A percentile compares a stretch with the other conserved stretches of the same genome.
Conservation (phyloP, 345 rosid genomes). For the Isatis tinctoria region DNA sequence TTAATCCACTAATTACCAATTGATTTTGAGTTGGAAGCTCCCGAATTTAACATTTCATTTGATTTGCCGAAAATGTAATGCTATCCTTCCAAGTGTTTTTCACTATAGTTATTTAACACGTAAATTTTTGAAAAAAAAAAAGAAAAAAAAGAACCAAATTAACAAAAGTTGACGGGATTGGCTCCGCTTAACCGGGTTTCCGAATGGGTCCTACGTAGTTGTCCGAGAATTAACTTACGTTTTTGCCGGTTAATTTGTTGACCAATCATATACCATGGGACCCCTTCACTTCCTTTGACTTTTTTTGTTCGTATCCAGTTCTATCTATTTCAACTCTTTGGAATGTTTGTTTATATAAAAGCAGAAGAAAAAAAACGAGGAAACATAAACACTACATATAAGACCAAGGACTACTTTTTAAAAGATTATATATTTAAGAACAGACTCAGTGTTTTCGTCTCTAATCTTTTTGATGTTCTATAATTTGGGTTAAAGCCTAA, state of each 20-base stretch:
- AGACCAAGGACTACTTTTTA: background rate
- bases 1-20: too few species aligned
- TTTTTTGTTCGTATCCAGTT: background rate
- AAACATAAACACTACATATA: background rate
- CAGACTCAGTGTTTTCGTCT: background rate
- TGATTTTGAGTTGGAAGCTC: too few species aligned
- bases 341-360: background rate
- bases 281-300: slow-evolving; percentile 5
- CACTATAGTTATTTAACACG: too few species aligned
- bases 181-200: background rate
- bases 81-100: too few species aligned
- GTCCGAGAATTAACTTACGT: background rate
- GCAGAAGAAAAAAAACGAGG: background rate
- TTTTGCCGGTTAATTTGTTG: background rate
- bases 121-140: too few species aligned
- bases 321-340: background rate
- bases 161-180: background rate
- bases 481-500: too few species aligned
- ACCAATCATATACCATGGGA: background rate
- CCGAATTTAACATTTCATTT: too few species aligned
- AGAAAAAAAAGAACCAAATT: too few species aligned
- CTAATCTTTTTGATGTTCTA: too few species aligned
- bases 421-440: background rate
- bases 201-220: background rate
- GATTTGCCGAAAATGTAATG: too few species aligned